Base-by-base conservation (phyloP, 1,284 basidiomycete species). In the Sporisorium scitamineum region DNA sequence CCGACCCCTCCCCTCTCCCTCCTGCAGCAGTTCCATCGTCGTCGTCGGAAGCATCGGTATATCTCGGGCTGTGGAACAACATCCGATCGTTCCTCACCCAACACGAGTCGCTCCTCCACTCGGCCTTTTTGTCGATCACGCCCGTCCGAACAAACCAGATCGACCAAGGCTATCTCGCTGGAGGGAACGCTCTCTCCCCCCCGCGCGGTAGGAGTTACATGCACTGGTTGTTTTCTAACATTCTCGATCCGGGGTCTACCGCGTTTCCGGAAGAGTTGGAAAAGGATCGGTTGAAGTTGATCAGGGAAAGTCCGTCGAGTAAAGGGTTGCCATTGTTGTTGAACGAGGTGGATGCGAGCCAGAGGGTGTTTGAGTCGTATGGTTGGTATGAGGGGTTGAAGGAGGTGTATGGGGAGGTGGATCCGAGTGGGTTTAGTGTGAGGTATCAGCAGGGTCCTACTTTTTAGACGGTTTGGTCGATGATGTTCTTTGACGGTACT, bases 311-410 rank as follows among this genome's bases (percentile, higher is more conserved):
- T n/a, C 67, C 69, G 4, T 32, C 26, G 26, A 51, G 34, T 34
- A 6, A 27, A n/a, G 61, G 54, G 5, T 34, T 79, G n/a, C 78
- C 78, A 3, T 47, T 79, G 31, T 79, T 80, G 39, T 39, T 78
- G 48, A 80, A 80, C 50, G 79, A 80, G 44, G 70, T 76, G 2
- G 70, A 68, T 32, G 54, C 26, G 0, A 22, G 41, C 7, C 79
- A 80, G 50, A 50, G 54, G 20, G 57, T 66, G 11, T 61, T 80
- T 26, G 29, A 50, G 50, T 55, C 54, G 7, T 80, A 76, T 31
- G 70, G 67, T 1, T 62, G 63, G 59, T 79, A 57, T 31, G 34
- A 57, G 1, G 26, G 58, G 56, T 47, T 80, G 11, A 56, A 63
- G 51, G 14, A 26, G 37, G 22, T 44, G 10, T 80, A 78, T 26